phyloP scores from a whole-genome alignment of 805 yeast species.

The Candida silvatica region DNA sequence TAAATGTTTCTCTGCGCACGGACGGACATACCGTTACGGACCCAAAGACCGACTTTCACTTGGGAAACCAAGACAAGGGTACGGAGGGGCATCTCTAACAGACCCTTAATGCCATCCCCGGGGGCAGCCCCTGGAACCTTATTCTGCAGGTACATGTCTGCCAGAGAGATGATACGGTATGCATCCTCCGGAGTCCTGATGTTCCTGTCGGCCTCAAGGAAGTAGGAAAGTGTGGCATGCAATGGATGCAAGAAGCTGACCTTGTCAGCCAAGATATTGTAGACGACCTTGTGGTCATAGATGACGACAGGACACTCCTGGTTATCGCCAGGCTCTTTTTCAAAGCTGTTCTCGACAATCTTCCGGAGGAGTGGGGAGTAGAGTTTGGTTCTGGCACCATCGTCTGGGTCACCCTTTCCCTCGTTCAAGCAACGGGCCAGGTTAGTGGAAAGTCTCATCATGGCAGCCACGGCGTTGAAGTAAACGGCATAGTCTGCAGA shows the following conservation, averaged over 20 bases:
- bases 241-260: constrained; percentile 76
- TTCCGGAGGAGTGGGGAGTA: constrained; percentile 4
- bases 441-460: constrained; percentile 52
- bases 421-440: constrained; percentile 37
- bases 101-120: constrained; percentile 17
- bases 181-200: too few relatives aligned
- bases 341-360: constrained; percentile 6
- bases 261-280: constrained; percentile 34
- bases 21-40: constrained; percentile 81
- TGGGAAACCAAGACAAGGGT: constrained; percentile 75
- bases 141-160: too few relatives aligned
- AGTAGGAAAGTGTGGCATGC: constrained; percentile 65
- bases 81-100: constrained; percentile 71
- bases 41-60: constrained; percentile 88
- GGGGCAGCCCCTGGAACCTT: constrained; percentile 1
- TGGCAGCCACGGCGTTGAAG: constrained; percentile 60
- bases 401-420: constrained; percentile 7
- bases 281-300: constrained; percentile 16
- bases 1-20: constrained; percentile 75
- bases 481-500: constrained; percentile 71
- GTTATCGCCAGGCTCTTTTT: constrained; percentile 11
- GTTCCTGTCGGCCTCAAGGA: constrained; percentile 50
- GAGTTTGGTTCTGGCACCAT: constrained; percentile 1
- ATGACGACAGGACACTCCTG: constrained; percentile 17
- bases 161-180: too few relatives aligned